These are phyloP conservation scores for Eremothecium coryli DNA, from an alignment of 1,139 yeast genomes.

Conservation along the genomic window DNA sequence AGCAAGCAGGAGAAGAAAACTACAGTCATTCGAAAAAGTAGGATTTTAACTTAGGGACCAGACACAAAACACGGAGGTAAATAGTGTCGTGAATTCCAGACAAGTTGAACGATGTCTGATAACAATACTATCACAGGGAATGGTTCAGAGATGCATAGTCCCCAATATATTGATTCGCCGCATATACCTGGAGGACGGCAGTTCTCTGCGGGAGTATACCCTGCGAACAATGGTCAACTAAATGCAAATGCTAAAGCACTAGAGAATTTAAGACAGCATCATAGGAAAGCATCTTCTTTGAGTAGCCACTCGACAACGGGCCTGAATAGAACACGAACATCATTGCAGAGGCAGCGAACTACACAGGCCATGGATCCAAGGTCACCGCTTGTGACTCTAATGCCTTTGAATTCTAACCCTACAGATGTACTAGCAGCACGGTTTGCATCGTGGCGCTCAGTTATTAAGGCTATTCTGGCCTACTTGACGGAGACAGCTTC, in stretches of 20 bases:
- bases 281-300: constrained; percentile 13
- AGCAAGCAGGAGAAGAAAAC: too few species aligned
- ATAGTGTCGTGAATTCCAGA: too few species aligned
- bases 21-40: too few species aligned
- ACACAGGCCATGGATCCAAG: constrained; percentile 30
- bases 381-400: constrained; percentile 37
- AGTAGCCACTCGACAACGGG: constrained; percentile 13
- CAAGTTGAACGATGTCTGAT: constrained; percentile 26
- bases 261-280: constrained; percentile 8
- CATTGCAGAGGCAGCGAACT: constrained; percentile 12
- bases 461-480: constrained; percentile 62
- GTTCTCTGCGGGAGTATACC: not conserved
- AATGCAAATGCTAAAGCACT: constrained; percentile 1
- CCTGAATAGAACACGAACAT: constrained; percentile 11
- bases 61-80: too few species aligned
- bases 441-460: constrained; percentile 77
- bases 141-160: constrained; percentile 26
- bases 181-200: not conserved
- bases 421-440: constrained; percentile 79
- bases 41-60: too few species aligned
- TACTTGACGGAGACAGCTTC: constrained; percentile 74
- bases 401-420: constrained; percentile 58
- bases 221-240: not conserved
- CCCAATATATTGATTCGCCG: constrained; percentile 2
- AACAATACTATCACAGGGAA: constrained; percentile 33